A percentile compares a stretch with the other conserved stretches of the same genome.
phyloP scores from a whole-genome alignment of 495 filamentous ascomycete genomes.

The Sabuloglossum arenarium region DNA sequence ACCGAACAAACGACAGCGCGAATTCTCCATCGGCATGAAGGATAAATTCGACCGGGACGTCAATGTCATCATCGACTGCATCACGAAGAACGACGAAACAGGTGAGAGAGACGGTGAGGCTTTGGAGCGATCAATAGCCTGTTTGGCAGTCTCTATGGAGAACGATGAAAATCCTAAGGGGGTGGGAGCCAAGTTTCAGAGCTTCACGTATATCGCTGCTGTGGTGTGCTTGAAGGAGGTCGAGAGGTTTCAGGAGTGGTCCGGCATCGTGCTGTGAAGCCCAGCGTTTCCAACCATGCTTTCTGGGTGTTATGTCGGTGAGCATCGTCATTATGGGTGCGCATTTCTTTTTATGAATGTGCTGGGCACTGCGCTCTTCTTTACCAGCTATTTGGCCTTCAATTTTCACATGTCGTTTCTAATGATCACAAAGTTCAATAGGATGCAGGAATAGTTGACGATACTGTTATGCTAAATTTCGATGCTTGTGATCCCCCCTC shows the following conservation, averaged over 20 bases:
- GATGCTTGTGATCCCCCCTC: too few species aligned
- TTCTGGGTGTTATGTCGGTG: neutral
- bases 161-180: conserved; percentile 10
- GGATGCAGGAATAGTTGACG: too few species aligned
- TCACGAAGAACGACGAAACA: conserved; percentile 20
- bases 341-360: too few species aligned
- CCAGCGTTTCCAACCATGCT: neutral
- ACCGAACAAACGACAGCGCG: conserved; percentile 39
- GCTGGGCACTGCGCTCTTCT: too few species aligned
- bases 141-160: conserved; percentile 20
- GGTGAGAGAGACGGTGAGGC: conserved; percentile 15
- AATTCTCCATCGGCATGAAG: conserved; percentile 35
- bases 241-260: conserved; percentile 12
- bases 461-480: too few species aligned
- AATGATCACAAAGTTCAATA: neutral
- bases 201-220: conserved; percentile 26
- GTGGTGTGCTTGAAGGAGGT: conserved; percentile 25
- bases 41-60: conserved; percentile 37
- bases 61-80: conserved; percentile 22
- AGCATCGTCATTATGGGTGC: neutral
- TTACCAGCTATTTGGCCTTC: too few species aligned
- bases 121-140: conserved; percentile 28
- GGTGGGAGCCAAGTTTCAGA: conserved; percentile 17
- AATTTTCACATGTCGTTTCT: neutral
- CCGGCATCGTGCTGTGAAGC: neutral